Conservation (phyloP, 345 rosid species). For the Citrus australasica region DNA sequence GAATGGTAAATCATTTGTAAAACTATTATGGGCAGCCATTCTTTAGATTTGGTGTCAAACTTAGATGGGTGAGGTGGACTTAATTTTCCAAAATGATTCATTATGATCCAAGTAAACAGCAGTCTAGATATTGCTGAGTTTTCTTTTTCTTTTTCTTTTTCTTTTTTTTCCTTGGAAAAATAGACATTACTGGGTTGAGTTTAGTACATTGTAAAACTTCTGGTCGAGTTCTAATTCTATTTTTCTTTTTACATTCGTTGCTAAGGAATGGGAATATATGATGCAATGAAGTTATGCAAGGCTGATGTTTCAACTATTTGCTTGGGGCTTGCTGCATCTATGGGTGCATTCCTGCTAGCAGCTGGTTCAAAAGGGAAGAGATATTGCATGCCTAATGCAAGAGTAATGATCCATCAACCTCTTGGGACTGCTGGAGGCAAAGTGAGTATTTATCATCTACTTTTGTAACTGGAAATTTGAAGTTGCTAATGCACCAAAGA, state of each 20-base stretch:
- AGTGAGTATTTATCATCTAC: conserved; percentile 37
- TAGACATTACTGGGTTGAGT: background rate
- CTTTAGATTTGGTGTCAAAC: background rate
- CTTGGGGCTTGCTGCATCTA: conserved; percentile 88
- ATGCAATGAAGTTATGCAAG: conserved; percentile 91
- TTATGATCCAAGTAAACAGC: background rate
- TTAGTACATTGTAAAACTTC: background rate
- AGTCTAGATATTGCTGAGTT: background rate
- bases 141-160: no score
- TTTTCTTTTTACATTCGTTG: conserved; percentile 9
- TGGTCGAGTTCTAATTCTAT: conserved; percentile 1
- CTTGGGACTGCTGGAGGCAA: conserved; percentile 87
- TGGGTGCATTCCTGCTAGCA: conserved; percentile 91
- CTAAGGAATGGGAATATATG: conserved; percentile 94
- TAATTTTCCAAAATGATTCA: background rate
- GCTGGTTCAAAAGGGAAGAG: conserved; percentile 91
- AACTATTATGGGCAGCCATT: background rate
- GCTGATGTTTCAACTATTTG: conserved; percentile 97
- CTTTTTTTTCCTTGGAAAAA: no score
- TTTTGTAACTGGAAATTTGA: background rate
- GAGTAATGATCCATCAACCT: conserved; percentile 94
- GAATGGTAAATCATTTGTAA: background rate
- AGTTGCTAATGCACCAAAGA: conserved; percentile 1
- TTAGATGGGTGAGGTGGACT: background rate
- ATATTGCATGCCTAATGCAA: conserved; percentile 92